phyloP scores from a whole-genome alignment of 768 basidiomycete genomes.

The Pholiota conissans region DNA sequence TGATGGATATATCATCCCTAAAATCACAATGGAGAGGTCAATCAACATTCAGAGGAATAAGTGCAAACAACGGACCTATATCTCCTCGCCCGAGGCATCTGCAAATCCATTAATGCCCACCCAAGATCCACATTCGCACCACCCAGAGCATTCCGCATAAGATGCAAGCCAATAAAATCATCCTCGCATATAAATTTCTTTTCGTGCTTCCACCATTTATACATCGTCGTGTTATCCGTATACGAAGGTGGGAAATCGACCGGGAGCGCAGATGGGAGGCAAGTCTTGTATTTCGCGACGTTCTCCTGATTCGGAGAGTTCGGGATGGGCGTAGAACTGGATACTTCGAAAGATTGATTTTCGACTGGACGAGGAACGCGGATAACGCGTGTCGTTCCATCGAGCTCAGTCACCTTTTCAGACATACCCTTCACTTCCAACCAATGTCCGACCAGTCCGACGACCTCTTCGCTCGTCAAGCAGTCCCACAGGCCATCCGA shows the following conservation, averaged over 20 bases:
- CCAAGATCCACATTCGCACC: slow-evolving; percentile 46
- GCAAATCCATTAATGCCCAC: slow-evolving; percentile 38
- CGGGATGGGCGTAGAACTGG: background rate
- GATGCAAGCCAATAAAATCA: slow-evolving; percentile 48
- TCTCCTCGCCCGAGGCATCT: slow-evolving; percentile 34
- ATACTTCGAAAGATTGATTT: background rate
- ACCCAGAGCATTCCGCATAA: slow-evolving; percentile 55
- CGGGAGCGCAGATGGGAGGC: slow-evolving; percentile 28
- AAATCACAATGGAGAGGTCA: background rate
- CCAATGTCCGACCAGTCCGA: slow-evolving; percentile 37
- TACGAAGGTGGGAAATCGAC: slow-evolving; percentile 28
- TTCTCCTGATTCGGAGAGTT: too few relatives aligned
- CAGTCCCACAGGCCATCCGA: slow-evolving; percentile 59
- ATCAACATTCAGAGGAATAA: background rate
- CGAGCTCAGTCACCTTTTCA: background rate
- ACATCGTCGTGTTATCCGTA: slow-evolving; percentile 29
- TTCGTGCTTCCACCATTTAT: slow-evolving; percentile 34
- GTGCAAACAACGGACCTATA: slow-evolving; percentile 31
- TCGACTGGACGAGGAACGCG: background rate
- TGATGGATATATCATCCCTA: slow-evolving; percentile 27
- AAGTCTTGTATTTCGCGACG: background rate
- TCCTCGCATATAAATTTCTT: slow-evolving; percentile 42
- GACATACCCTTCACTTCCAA: slow-evolving; percentile 18
- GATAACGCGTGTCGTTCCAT: background rate
- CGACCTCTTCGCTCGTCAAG: slow-evolving; percentile 53